Percentiles rank a stretch among this genome's conserved stretches.
phyloP scores from a whole-genome alignment of 1,139 yeast species.

The Geotrichum citri-aurantii region DNA sequence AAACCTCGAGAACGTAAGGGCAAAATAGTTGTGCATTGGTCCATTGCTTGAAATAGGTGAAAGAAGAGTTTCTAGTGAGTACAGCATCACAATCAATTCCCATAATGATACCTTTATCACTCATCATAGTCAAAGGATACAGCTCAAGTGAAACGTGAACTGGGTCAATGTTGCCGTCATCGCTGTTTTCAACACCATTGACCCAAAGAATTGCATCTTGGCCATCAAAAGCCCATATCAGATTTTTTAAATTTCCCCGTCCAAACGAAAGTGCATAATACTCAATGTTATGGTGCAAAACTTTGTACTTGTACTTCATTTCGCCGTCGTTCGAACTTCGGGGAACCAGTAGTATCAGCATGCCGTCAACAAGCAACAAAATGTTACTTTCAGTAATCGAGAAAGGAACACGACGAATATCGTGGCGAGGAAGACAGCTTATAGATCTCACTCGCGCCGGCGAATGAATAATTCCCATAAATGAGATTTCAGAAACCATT shows the following conservation, averaged over 20 bases:
- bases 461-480: constrained; percentile 33
- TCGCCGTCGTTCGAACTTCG: constrained; percentile 13
- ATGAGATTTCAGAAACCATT: constrained; percentile 31
- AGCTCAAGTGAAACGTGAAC: constrained; percentile 33
- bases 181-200: constrained; percentile 17
- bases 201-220: constrained; percentile 34
- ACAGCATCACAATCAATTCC: constrained; percentile 39
- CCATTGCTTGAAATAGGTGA: constrained; percentile 34
- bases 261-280: constrained; percentile 26
- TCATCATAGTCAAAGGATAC: constrained; percentile 39
- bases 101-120: constrained; percentile 39
- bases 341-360: constrained; percentile 27
- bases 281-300: constrained; percentile 30
- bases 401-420: constrained; percentile 8
- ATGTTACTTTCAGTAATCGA: constrained; percentile 23
- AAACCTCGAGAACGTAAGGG: constrained; percentile 34
- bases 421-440: constrained; percentile 22
- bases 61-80: constrained; percentile 32
- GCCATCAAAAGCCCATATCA: constrained; percentile 43
- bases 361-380: constrained; percentile 36
- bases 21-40: constrained; percentile 37
- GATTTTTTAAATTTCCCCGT: constrained; percentile 22
- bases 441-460: constrained; percentile 36
- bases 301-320: constrained; percentile 23
- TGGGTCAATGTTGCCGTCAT: constrained; percentile 11